Percentiles rank a stretch among this genome's conserved stretches.
These are phyloP conservation scores for Syzygium oleosum DNA, from an alignment of 345 rosid species.

Conservation along the genomic window DNA sequence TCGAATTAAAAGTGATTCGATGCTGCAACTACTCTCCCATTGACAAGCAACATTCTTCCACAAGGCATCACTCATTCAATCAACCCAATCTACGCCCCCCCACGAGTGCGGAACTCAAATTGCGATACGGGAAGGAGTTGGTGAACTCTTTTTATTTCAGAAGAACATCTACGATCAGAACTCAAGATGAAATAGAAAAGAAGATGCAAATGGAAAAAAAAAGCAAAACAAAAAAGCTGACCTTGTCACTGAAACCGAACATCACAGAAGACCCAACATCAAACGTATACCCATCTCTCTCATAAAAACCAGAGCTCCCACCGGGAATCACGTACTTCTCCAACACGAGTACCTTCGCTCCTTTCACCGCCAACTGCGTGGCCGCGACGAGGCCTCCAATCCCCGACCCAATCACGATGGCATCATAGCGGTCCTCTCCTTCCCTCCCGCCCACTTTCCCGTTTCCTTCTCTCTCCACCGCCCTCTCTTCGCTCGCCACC, in stretches of 20 bases:
- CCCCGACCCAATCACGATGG: slow-evolving; percentile 87
- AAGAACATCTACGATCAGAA: neutral
- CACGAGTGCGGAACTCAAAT: neutral
- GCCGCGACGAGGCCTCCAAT: slow-evolving; percentile 92
- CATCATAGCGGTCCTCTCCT: slow-evolving; percentile 43
- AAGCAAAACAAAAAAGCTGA: slow-evolving; percentile 9
- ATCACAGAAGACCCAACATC: slow-evolving; percentile 97
- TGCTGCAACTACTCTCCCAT: neutral
- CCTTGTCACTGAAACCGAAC: slow-evolving; percentile 95
- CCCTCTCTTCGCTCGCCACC: neutral
- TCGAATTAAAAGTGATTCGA: neutral
- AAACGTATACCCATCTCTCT: slow-evolving; percentile 82
- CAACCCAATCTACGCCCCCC: neutral
- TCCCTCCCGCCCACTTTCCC: slow-evolving; percentile 2
- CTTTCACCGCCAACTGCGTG: slow-evolving; percentile 81
- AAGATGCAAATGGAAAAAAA: neutral
- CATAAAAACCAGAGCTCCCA: slow-evolving; percentile 88
- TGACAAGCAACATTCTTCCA: neutral
- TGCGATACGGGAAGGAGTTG: neutral
- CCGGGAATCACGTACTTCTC: slow-evolving; percentile 98
- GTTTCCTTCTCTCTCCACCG: neutral
- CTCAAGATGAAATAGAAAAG: neutral
- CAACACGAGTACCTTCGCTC: slow-evolving; percentile 74
- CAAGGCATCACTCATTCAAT: neutral
- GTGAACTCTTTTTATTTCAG: neutral